These are phyloP conservation scores for Leishmania major DNA, from an alignment of 208 protist species.

Conservation along the genomic window DNA sequence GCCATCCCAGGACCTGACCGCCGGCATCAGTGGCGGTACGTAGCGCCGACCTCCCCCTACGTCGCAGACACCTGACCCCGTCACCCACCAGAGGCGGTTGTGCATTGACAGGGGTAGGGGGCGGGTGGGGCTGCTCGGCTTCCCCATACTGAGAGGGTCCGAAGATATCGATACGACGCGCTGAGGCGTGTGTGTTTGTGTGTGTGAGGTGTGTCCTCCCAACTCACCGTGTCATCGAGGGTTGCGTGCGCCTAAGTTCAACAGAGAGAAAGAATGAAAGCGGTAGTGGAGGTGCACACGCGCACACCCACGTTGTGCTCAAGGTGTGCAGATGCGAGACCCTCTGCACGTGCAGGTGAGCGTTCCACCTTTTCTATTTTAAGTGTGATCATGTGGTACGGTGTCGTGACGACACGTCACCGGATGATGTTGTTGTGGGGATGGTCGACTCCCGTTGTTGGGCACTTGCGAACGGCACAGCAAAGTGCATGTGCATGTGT, in stretches of 20 bases:
- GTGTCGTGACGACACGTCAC: background rate
- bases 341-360: background rate
- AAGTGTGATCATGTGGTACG: too few relatives aligned
- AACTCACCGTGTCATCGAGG: background rate
- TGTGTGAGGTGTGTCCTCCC: too few relatives aligned
- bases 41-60: background rate
- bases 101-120: background rate
- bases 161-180: background rate
- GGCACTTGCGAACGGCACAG: too few relatives aligned
- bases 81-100: too few relatives aligned
- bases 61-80: background rate
- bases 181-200: background rate
- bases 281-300: background rate
- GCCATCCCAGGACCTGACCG: background rate
- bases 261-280: background rate
- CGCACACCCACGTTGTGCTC: background rate
- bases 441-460: too few relatives aligned
- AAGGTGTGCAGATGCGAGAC: background rate
- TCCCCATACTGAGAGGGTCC: background rate
- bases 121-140: background rate
- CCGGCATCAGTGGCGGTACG: background rate
- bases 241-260: background rate
- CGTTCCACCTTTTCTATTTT: background rate
- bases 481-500: too few relatives aligned
- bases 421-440: background rate